Base-by-base conservation (phyloP, 2,329 filamentous ascomycete genomes). In the Penicillium occitanis region DNA sequence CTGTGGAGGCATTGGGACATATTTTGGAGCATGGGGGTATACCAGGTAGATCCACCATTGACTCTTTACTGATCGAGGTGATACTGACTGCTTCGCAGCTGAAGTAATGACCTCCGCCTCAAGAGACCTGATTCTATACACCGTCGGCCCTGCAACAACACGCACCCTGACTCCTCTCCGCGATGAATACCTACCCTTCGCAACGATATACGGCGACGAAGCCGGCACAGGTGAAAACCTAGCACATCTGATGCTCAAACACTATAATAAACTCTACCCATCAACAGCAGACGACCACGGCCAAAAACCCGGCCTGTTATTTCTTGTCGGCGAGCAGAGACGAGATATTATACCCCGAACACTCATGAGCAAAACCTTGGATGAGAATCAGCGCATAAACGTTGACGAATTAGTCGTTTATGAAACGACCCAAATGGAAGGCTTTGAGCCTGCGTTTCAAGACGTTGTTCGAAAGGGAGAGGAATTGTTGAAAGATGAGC, bases 331-430 rank as follows among this genome's bases (percentile, higher is more conserved):
- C 22, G 94, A 97, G 75, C 91, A 93, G 75, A 86, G 93, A 64
- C 83, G 95, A 53, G 95, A 98, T 75, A 88, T 97, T 70, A 97
- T 99, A 69, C 93, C 95, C 1, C 91, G 86, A 71, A 92, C 87
- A 1, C 81, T 98, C 44, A 91, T 88, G 82, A 84, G 86, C 46
- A 74, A 81, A 0, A 13, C 22, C 28, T 78, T 93, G 8, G 77
- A 84, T 0, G 69, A 74, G 0, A 73, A 81, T 14, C 77, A 78
- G 62, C 82, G 86, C 59, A 90, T 95, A 25, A 78, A 77, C 7
- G 90, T 98, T 0, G 86, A 90, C 44, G 93, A 98, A 77, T 75
- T 92, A 7, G 88, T 94, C 2, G 89, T 97, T 13, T 99, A 99
- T 75, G 90, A 91, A 67, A 97, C 94, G 0, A 88, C 87, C 0